These are phyloP conservation scores for Pseudozyma sp. DNA, from an alignment of 1,284 basidiomycete genomes.

Conservation along the genomic window DNA sequence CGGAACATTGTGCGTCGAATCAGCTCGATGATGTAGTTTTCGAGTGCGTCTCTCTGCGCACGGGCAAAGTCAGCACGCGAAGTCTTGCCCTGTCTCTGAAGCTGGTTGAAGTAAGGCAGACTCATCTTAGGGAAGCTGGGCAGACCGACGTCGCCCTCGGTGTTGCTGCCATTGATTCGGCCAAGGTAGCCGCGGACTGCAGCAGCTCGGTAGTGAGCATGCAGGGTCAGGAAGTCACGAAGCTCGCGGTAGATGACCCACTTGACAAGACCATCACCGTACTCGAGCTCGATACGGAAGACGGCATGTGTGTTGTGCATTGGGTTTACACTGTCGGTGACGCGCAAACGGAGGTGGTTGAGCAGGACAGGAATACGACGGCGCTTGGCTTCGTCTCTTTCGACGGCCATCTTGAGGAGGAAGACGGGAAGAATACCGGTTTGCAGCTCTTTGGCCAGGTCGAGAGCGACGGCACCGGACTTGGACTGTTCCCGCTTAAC, in stretches of 20 bases:
- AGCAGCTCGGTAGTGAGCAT: conserved; percentile 89
- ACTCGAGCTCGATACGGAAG: conserved; percentile 94
- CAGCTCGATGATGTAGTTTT: conserved; percentile 88
- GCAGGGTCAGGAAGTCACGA: conserved; percentile 89
- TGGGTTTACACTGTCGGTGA: conserved; percentile 87
- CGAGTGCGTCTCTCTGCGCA: conserved; percentile 82
- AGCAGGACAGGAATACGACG: conserved; percentile 87
- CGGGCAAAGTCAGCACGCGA: conserved; percentile 80
- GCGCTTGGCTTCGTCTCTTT: conserved; percentile 87
- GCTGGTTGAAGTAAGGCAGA: conserved; percentile 85
- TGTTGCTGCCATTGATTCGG: conserved; percentile 38
- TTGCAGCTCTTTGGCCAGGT: conserved; percentile 51
- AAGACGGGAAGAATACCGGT: conserved; percentile 52
- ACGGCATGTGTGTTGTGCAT: conserved; percentile 81
- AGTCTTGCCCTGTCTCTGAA: conserved; percentile 70
- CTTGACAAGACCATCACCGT: conserved; percentile 86
- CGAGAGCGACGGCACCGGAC: conserved; percentile 35
- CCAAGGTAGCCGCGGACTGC: conserved; percentile 62
- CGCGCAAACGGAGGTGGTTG: conserved; percentile 83
- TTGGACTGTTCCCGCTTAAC: conserved; percentile 46
- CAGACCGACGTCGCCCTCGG: conserved; percentile 74
- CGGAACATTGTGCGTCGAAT: conserved; percentile 90
- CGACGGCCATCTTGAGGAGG: conserved; percentile 83
- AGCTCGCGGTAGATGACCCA: conserved; percentile 97
- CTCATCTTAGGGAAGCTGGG: conserved; percentile 91